phyloP scores from a whole-genome alignment of 495 filamentous ascomycete genomes.

The Penicillium pancosmium region DNA sequence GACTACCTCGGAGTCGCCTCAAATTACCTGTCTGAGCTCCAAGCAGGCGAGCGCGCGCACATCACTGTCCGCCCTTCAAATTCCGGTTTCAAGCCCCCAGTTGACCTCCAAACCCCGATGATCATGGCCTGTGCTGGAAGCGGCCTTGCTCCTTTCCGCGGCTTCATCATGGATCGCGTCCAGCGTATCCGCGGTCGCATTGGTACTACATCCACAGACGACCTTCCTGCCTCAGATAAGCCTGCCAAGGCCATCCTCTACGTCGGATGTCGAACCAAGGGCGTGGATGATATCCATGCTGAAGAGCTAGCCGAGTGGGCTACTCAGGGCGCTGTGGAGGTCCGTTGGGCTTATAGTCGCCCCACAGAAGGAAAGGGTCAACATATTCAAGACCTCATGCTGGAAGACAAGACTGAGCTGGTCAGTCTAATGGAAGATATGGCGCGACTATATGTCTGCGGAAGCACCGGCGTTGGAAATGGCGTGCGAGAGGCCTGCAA shows the following conservation, averaged over 20 bases:
- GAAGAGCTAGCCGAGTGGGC: slow-evolving; percentile 64
- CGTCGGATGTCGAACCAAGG: slow-evolving; percentile 61
- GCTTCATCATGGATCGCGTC: slow-evolving; percentile 70
- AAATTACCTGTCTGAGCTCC: slow-evolving; percentile 58
- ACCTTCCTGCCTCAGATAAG: slow-evolving; percentile 21
- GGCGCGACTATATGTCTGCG: slow-evolving; percentile 69
- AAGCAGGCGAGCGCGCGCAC: slow-evolving; percentile 61
- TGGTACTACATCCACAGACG: slow-evolving; percentile 13
- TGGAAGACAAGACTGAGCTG: slow-evolving; percentile 53
- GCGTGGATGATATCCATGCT: slow-evolving; percentile 61
- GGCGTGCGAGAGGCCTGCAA: slow-evolving; percentile 57
- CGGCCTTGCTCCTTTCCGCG: slow-evolving; percentile 70
- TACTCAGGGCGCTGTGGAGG: slow-evolving; percentile 55
- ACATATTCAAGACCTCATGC: slow-evolving; percentile 67
- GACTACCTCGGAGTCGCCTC: slow-evolving; percentile 61
- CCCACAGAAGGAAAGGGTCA: slow-evolving; percentile 38
- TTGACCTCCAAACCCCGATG: slow-evolving; percentile 62
- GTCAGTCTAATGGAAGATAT: slow-evolving; percentile 57
- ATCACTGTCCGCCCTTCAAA: slow-evolving; percentile 60
- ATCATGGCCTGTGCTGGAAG: slow-evolving; percentile 63
- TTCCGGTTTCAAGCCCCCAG: slow-evolving; percentile 67
- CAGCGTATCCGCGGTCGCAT: slow-evolving; percentile 54
- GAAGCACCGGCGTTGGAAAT: slow-evolving; percentile 61
- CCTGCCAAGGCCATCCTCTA: slow-evolving; percentile 65
- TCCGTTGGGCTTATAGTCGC: slow-evolving; percentile 59